Base-by-base conservation (phyloP, 108 stramenopile species). In the Pseudonitzschia pungens region DNA sequence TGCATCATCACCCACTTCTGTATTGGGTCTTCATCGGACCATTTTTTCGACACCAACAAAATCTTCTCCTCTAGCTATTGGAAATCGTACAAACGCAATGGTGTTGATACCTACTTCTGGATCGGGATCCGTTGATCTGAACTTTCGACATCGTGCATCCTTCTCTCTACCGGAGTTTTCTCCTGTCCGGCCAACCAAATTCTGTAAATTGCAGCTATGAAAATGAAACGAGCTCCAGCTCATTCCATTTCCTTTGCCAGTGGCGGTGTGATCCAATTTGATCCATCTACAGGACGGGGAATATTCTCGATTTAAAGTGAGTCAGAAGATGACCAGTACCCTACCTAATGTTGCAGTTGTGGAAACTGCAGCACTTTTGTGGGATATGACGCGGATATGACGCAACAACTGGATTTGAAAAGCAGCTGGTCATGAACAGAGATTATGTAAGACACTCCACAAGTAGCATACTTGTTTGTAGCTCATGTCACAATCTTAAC, bases 171-270 rank as follows among this genome's bases (percentile, higher is more conserved):
- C 75, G 48, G 57, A 54, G 9, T 76, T 76, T 69, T 69, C 75
- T 69, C 75, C 75, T 24, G 53, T 76, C 69, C 75, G 75, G 41
- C 65, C 75, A 28, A 27, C 56, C 15, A 76, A 76, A 68, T 55
- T 28, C 40, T 68, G 68, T 15, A 69, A 32, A 22, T 24, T 41
- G 6, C 65, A 44, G 20, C 27, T 74, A 44, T 68, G 28, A 51
- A 21, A 36, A 28, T 48, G 45, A 48, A 48, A 18, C 10, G 45
- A 48, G 45, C 3, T 12, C 16, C 18, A 48, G 3, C 45, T 18
- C 24, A 12, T 33, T 32, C 32, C 18, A 55, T 15, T 48, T 15
- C 50, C 22, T 15, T 1, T 33, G 28, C 9, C n/a, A 0, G 4
- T 57, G 36, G 15, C 24, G 15, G 18, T 8, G 1, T 36, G 4